A percentile compares a stretch with the other conserved stretches of the same genome.
Evolutionary conservation across 441 rosid genomes (phyloP).

Genomic region (Dalechampia spathulata): DNA sequence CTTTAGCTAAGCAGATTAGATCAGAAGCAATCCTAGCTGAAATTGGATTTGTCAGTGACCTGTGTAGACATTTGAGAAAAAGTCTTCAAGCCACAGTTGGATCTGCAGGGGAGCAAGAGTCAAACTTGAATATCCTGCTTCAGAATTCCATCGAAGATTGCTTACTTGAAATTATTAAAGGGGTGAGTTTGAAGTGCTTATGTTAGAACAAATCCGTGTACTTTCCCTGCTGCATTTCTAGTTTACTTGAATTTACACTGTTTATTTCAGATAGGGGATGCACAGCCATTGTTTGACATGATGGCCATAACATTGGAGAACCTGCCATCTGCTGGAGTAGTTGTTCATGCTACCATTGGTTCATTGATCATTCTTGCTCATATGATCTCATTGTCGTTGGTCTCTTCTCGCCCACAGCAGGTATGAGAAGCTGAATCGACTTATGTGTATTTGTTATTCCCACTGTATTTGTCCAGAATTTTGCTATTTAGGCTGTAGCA

Average conservation of each 20-base stretch:
- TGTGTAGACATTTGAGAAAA: slow-evolving; percentile 94
- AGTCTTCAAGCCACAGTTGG: slow-evolving; percentile 76
- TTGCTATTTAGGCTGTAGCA: slow-evolving; percentile 4
- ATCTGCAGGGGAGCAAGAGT: slow-evolving; percentile 61
- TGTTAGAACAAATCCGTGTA: background rate
- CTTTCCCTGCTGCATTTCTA: slow-evolving; percentile 8
- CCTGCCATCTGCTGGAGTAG: slow-evolving; percentile 70
- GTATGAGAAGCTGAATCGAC: slow-evolving; percentile 24
- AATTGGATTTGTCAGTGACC: slow-evolving; percentile 73
- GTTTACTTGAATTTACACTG: slow-evolving; percentile 13
- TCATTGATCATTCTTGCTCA: slow-evolving; percentile 84
- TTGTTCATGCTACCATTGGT: slow-evolving; percentile 71
- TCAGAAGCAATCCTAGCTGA: slow-evolving; percentile 59
- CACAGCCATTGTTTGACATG: slow-evolving; percentile 60
- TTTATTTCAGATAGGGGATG: slow-evolving; percentile 48
- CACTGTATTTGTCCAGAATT: background rate
- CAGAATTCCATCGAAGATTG: slow-evolving; percentile 93
- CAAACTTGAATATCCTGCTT: slow-evolving; percentile 53
- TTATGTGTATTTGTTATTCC: background rate
- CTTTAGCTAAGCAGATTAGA: slow-evolving; percentile 73
- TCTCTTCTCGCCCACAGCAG: slow-evolving; percentile 57
- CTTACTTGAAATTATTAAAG: slow-evolving; percentile 83
- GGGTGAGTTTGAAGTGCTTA: slow-evolving; percentile 38
- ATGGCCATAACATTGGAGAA: slow-evolving; percentile 83
- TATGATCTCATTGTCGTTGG: slow-evolving; percentile 56